A percentile compares a stretch with the other conserved stretches of the same genome.
phyloP scores from a whole-genome alignment of 129 eudicot genomes.

The Mikania micrantha region DNA sequence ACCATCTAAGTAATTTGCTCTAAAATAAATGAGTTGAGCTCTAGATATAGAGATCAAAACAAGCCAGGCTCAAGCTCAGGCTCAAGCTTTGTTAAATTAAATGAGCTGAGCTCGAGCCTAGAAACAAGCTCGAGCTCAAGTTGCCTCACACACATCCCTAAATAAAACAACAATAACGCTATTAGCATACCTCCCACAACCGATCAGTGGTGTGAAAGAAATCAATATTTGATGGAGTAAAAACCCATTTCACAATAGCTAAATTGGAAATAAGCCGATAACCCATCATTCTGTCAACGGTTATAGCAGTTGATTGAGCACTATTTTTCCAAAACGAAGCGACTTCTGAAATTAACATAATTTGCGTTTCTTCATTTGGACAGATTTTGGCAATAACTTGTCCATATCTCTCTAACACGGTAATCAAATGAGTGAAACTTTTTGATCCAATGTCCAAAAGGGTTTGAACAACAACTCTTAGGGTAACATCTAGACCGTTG shows the following conservation, averaged over 20 bases:
- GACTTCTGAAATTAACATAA: slow-evolving; percentile 68
- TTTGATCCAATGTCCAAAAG: slow-evolving; percentile 93
- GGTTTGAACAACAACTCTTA: slow-evolving; percentile 74
- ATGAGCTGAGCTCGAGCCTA: too few relatives aligned
- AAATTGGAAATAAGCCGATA: slow-evolving; percentile 91
- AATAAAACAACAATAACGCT: slow-evolving; percentile 4
- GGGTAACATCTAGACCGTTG: slow-evolving; percentile 62
- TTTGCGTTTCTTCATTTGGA: slow-evolving; percentile 76
- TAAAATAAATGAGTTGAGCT: too few relatives aligned
- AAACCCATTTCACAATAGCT: slow-evolving; percentile 94
- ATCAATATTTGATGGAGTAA: slow-evolving; percentile 57
- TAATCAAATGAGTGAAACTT: slow-evolving; percentile 92
- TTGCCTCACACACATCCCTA: too few relatives aligned
- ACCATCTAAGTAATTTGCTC: too few relatives aligned
- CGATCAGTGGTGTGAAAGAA: slow-evolving; percentile 85
- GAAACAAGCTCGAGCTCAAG: too few relatives aligned
- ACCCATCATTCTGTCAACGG: slow-evolving; percentile 96
- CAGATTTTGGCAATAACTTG: slow-evolving; percentile 75
- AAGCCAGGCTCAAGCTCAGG: too few relatives aligned
- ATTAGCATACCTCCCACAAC: slow-evolving; percentile 79
- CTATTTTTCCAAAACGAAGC: slow-evolving; percentile 75
- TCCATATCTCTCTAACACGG: slow-evolving; percentile 92
- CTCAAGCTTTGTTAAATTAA: too few relatives aligned
- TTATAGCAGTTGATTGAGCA: slow-evolving; percentile 80
- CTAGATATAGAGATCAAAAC: too few relatives aligned